Base-by-base conservation (phyloP, 768 basidiomycete species). In the Auriscalpium vulgare region DNA sequence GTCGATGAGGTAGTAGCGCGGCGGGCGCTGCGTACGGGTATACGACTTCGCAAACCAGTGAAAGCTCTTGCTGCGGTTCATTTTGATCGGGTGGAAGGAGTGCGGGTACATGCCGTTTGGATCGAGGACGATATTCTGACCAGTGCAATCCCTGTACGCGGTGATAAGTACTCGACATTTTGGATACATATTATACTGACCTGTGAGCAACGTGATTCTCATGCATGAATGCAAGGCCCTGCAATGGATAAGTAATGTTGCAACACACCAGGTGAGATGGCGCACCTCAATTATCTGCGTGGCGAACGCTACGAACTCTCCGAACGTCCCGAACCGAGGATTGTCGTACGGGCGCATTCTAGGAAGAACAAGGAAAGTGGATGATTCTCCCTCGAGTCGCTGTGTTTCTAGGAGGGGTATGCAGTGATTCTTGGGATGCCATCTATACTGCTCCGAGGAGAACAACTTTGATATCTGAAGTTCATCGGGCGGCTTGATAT, bases 1-100 rank as follows among this genome's bases (percentile, higher is more conserved):
- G 46, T 70, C 68, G 10, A 67, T 70, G 9, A 70, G 50, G 46
- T 60, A 67, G 49, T 71, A 71, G 49, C 57, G 60, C 1, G 63
- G 62, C 10, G 62, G 63, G 10, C 56, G 58, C 19, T 64, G 37
- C 1, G 69, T 71, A 2, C 69, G 64, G 2, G 67, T 56, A 29
- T 53, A 52, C 8, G 55, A 58, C 10, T 23, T 56, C 8, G 54
- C 55, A n/a, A 19, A 47, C 38, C 55, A 56, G 36, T 59, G 37
- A 21, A 16, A 17, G 21, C 38, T 51, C 19, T 48, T 36, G 14
- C 53, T 11, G 8, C 50, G 53, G 10, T 51, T 19, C 16, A 21
- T 38, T 1, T 58, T 58, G 34, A 59, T 54, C 9, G 23, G 23
- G 5, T 29, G 23, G 5, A 50, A 61, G 2, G 54, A 38, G 16